Conservation (phyloP, 768 basidiomycete species). For the Sporobolomyces phaffii region DNA sequence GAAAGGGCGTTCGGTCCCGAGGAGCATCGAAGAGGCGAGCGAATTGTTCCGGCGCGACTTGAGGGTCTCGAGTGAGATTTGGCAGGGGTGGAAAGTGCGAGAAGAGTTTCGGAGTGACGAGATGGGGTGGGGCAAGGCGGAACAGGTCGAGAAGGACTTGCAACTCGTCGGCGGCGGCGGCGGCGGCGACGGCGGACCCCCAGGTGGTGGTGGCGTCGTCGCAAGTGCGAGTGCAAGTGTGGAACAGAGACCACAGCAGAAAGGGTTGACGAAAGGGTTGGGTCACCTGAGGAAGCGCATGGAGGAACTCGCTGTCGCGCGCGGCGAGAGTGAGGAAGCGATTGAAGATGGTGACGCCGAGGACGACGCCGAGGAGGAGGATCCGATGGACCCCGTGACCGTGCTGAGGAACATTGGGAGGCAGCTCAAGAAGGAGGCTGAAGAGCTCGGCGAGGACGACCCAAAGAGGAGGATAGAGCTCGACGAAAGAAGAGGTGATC, state of each 20-base stretch:
- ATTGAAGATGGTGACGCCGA: slow-evolving; percentile 12
- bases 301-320: slow-evolving; percentile 25
- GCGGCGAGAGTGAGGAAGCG: background rate
- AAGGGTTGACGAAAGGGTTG: slow-evolving; percentile 8
- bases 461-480: slow-evolving; percentile 57
- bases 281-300: slow-evolving; percentile 19
- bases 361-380: slow-evolving; percentile 31
- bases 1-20: slow-evolving; percentile 62
- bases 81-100: slow-evolving; percentile 91
- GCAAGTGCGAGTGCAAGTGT: background rate
- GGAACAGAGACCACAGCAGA: background rate
- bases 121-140: slow-evolving; percentile 65
- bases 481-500: slow-evolving; percentile 66
- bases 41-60: slow-evolving; percentile 80
- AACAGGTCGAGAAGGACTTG: slow-evolving; percentile 21
- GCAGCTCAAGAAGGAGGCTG: slow-evolving; percentile 17
- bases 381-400: slow-evolving; percentile 43
- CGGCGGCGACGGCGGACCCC: too few species aligned
- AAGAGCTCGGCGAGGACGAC: slow-evolving; percentile 14
- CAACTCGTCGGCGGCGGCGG: background rate
- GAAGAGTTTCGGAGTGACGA: slow-evolving; percentile 93
- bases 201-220: too few species aligned
- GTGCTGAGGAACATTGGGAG: slow-evolving; percentile 33
- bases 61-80: slow-evolving; percentile 77
- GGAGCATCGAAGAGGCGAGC: slow-evolving; percentile 93